These are phyloP conservation scores for Mucor indicus DNA, from an alignment of 371 early-diverging fungal genomes.

Conservation along the genomic window DNA sequence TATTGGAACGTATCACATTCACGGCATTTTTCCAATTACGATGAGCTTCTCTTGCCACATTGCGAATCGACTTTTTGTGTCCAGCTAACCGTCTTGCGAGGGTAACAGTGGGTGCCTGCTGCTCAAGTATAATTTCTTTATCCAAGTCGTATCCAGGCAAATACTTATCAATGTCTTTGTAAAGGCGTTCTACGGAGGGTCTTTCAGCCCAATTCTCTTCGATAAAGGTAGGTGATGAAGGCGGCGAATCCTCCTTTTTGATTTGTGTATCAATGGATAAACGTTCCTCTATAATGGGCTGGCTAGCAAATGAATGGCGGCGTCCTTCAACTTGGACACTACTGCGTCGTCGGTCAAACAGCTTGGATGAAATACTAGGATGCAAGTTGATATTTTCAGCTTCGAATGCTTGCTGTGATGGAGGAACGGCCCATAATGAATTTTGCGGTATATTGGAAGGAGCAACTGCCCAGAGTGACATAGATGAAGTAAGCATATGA, in stretches of 20 bases:
- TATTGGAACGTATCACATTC: slow-evolving; percentile 37
- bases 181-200: slow-evolving; percentile 71
- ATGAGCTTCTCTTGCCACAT: slow-evolving; percentile 52
- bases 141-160: slow-evolving; percentile 82
- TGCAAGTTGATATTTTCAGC: slow-evolving; percentile 20
- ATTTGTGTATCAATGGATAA: slow-evolving; percentile 15
- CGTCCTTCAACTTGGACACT: neutral
- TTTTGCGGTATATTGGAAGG: slow-evolving; percentile 1
- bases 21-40: slow-evolving; percentile 38
- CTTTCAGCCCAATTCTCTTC: slow-evolving; percentile 63
- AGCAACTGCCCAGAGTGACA: slow-evolving; percentile 30
- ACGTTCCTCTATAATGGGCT: too few species aligned
- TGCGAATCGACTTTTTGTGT: slow-evolving; percentile 61
- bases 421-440: slow-evolving; percentile 23
- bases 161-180: slow-evolving; percentile 72
- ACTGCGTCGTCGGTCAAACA: neutral
- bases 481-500: slow-evolving; percentile 8
- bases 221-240: neutral
- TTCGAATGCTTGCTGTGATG: slow-evolving; percentile 16
- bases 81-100: slow-evolving; percentile 24
- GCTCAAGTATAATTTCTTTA: slow-evolving; percentile 70
- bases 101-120: slow-evolving; percentile 11
- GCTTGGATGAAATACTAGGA: slow-evolving; percentile 22
- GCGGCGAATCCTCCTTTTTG: too few species aligned
- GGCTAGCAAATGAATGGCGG: too few species aligned